phyloP scores from a whole-genome alignment of 1,139 yeast genomes.

The Entelexis sorbosivorans region DNA sequence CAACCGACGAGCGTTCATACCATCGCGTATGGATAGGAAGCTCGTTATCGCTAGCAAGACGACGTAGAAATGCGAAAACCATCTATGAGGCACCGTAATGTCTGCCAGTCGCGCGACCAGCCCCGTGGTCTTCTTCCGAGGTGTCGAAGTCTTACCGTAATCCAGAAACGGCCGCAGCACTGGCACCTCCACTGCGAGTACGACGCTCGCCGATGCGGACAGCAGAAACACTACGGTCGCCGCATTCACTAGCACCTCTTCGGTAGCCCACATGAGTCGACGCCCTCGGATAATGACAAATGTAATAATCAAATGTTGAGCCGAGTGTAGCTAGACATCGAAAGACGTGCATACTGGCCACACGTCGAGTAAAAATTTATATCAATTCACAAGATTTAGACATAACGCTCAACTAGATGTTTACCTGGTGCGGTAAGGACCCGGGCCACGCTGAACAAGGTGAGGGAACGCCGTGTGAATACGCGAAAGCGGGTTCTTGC shows the following conservation, averaged over 20 bases:
- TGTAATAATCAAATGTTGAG: no score
- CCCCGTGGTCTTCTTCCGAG: constrained; percentile 5
- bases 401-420: not conserved
- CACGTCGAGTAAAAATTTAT: no score
- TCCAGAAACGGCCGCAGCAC: constrained; percentile 16
- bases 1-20: constrained; percentile 21
- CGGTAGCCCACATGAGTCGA: not conserved
- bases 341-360: no score
- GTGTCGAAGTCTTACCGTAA: constrained; percentile 24
- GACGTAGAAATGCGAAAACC: constrained; percentile 39
- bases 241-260: not conserved
- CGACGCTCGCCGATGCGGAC: constrained; percentile 8
- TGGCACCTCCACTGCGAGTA: constrained; percentile 7
- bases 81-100: constrained; percentile 39
- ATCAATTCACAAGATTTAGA: not conserved
- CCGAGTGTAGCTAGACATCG: no score
- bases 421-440: constrained; percentile 20
- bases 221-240: not conserved
- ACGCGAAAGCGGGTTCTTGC: constrained; percentile 58
- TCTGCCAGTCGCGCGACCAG: constrained; percentile 23
- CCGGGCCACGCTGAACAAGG: constrained; percentile 25
- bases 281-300: no score
- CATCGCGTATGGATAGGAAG: not conserved
- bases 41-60: constrained; percentile 10
- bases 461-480: constrained; percentile 56